Base-by-base conservation (phyloP, 176 grass and related monocot species). In the Carex myosuroides region DNA sequence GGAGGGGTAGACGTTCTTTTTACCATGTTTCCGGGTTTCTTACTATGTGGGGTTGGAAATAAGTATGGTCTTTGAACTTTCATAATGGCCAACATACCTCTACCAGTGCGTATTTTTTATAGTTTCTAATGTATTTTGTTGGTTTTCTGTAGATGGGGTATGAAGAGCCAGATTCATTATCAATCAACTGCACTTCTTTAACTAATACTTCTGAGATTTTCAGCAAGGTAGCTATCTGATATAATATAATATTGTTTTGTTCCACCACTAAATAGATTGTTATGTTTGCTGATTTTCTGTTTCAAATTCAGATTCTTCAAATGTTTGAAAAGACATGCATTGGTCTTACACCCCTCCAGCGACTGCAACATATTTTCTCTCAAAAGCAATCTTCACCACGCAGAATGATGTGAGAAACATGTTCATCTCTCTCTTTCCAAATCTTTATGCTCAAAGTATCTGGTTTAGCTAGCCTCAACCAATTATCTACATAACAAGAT, bases 131-230 rank as follows among this genome's bases (percentile, higher is more conserved):
- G 24, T 14, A 6, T 32, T 89, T 81, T 80, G 33, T 60, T 85
- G 4, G 29, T 83, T 64, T 35, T 78, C 39, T 68, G 29, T 79
- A 99, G 96, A 79, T 85, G 61, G 85, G 87, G 65, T 67, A 86
- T 87, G 83, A 90, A 85, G 79, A 81, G 79, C 93, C 89, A 79
- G 93, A 99, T 84, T 48, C 75, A 3, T 86, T 99, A 83, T 65
- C 87, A 52, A 94, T 99, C 56, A 99, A 94, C 86, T 99, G 96
- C 84, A 94, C 96, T 63, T 90, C 84, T 89, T 79, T 99, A 66
- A 84, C 81, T 48, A 95, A 77, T 39, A 92, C 91, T 60, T 83
- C 87, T 13, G 90, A 92, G 12, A 95, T 99, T 89, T 99, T 99
- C 87, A 73, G 76, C 53, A 95, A 93, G 96, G 96, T 99, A 87